Evolutionary conservation across 2,329 filamentous ascomycete genomes (phyloP), one percentile per base, ranked within the genome.

Genomic region (Colletotrichum limetticola): DNA sequence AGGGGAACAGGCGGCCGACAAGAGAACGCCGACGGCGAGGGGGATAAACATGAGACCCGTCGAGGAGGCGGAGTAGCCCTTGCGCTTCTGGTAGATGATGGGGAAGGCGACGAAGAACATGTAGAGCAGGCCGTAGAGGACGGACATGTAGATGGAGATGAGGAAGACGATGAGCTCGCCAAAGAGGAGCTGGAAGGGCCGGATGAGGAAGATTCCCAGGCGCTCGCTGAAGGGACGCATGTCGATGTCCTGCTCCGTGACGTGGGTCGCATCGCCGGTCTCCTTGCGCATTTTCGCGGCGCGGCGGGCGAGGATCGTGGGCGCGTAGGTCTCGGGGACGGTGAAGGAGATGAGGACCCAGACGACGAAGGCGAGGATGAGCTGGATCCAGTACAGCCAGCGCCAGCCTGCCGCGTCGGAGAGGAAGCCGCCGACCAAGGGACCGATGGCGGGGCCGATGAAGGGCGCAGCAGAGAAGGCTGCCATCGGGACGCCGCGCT

Each of bases 1-100:
- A 0, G 95, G 93, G 0, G 93, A 86, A 81, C 90, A 94, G 14
- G 83, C 78, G 19, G 94, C 93, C 1, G 92, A 93, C 55, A 84
- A 73, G 1, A 96, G 22, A 19, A 97, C 94, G 63, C 94, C 94
- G 22, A 97, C 84, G 8, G 94, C 94, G 58, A 97, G 81, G 1
- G 94, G 94, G 74, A 97, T 95, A 82, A 97, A 97, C 92, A 97
- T 96, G 9, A 97, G 86, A 59, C 94, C 95, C 0, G 94, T 95
- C 32, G 86, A 91, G 46, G 93, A 89, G 32, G 94, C 88, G 4
- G 87, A 90, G 82, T 92, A 97, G 2, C 93, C 93, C 83, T 97
- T 97, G 72, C 93, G 93, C 81, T 91, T 86, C 76, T 94, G 89
- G 84, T 93, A 98, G 71, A 98, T 86, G 77, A 92, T 89, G 37